These are phyloP conservation scores for Oidiodendron maius DNA, from an alignment of 495 filamentous ascomycete genomes.

Conservation along the genomic window DNA sequence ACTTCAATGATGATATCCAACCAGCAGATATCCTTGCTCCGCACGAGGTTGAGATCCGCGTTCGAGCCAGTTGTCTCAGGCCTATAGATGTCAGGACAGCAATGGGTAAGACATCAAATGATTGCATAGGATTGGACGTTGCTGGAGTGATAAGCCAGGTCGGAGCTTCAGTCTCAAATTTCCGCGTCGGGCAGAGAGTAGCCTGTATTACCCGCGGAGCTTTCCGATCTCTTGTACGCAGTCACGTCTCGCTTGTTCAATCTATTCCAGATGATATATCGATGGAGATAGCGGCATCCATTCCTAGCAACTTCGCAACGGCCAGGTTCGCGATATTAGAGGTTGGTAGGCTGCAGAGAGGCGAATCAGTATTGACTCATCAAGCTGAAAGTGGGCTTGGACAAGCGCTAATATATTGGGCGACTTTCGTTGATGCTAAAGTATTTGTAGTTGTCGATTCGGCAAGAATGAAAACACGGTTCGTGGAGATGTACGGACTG, in stretches of 20 bases:
- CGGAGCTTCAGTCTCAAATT: not conserved
- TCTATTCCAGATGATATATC: slow-evolving; percentile 41
- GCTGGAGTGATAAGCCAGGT: slow-evolving; percentile 15
- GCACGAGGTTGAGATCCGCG: slow-evolving; percentile 21
- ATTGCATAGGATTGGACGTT: slow-evolving; percentile 11
- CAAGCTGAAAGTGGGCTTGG: not conserved
- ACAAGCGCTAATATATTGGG: not conserved
- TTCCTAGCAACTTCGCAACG: slow-evolving; percentile 51
- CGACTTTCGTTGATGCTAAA: not conserved
- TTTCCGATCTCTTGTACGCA: not conserved
- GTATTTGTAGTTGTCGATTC: not conserved
- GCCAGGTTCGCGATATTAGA: not conserved
- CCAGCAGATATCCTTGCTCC: not conserved
- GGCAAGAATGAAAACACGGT: not conserved
- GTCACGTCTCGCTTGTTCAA: slow-evolving; percentile 16
- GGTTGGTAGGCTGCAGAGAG: not conserved
- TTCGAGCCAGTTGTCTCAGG: slow-evolving; percentile 26
- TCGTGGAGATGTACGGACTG: not conserved
- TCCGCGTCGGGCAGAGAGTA: not conserved
- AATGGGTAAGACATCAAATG: slow-evolving; percentile 16
- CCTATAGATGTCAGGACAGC: slow-evolving; percentile 27
- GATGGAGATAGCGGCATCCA: slow-evolving; percentile 44
- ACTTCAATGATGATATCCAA: slow-evolving; percentile 15
- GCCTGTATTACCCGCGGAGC: not conserved
- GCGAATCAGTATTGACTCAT: not conserved